Evolutionary conservation across 225 moss, liverwort and hornwort species (phyloP).

Genomic region (Ulota crispa): DNA sequence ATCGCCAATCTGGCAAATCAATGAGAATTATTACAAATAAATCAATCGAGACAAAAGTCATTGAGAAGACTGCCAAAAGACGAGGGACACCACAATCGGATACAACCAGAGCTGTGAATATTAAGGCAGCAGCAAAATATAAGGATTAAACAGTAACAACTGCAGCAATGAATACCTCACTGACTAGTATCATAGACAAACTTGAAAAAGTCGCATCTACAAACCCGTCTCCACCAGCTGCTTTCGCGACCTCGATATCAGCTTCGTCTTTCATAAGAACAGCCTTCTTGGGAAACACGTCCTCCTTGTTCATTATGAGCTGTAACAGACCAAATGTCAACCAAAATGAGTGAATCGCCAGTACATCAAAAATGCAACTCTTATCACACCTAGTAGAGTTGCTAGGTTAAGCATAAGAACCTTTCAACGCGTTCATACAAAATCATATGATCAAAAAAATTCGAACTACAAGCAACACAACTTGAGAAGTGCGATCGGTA

Average conservation of each 20-base stretch:
- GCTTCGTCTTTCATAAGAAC: conserved; percentile 18
- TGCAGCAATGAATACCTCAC: conserved; percentile 65
- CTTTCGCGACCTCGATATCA: conserved; percentile 29
- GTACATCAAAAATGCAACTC: neutral
- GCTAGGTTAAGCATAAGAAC: neutral
- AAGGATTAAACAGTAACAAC: conserved; percentile 5
- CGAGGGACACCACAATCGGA: neutral
- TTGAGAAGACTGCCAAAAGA: neutral
- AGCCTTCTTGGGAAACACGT: conserved; percentile 33
- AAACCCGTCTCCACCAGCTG: conserved; percentile 60
- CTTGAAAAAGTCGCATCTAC: conserved; percentile 84
- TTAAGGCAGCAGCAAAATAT: neutral
- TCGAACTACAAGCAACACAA: neutral
- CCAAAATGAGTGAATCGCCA: neutral
- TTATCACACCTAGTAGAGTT: neutral
- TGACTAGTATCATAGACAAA: conserved; percentile 92
- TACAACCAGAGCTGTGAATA: neutral
- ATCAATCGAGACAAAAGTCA: neutral
- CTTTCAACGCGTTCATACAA: neutral
- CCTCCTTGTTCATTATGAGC: conserved; percentile 50
- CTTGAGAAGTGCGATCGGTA: neutral
- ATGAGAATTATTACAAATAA: neutral
- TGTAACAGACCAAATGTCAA: conserved; percentile 17
- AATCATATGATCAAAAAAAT: neutral
- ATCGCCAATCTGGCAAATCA: conserved; percentile 77